Evolutionary conservation across 2,329 filamentous ascomycete species (phyloP).

Genomic region (Botrytis cinerea): DNA sequence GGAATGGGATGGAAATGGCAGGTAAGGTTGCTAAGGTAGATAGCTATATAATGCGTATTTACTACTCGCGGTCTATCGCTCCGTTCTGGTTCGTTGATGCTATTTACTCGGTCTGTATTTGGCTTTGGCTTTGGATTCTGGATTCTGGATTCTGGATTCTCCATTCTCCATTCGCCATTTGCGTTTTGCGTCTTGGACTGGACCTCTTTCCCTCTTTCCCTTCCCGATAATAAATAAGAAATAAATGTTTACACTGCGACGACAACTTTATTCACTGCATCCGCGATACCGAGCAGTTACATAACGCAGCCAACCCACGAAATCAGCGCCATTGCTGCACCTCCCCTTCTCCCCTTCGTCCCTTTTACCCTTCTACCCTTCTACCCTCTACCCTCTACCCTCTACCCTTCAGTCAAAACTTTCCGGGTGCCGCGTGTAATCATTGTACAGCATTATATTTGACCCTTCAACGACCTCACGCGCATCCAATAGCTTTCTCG

Average conservation of each 20-base stretch:
- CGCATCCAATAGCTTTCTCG: background rate
- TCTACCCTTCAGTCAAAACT: conserved; percentile 4
- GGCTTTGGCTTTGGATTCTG: too few species aligned
- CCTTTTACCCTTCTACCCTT: background rate
- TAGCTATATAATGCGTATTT: background rate
- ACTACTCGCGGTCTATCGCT: background rate
- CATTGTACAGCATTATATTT: background rate
- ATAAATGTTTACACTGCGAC: background rate
- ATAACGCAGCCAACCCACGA: background rate
- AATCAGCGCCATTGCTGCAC: background rate
- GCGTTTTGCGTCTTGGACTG: too few species aligned
- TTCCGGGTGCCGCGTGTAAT: conserved; percentile 17
- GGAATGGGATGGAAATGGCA: background rate
- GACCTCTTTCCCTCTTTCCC: background rate
- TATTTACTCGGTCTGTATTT: background rate
- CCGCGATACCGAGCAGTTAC: background rate
- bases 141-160: too few species aligned
- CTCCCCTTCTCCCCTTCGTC: background rate
- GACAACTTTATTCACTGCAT: conserved; percentile 4
- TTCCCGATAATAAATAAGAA: background rate
- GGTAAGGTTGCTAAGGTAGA: background rate
- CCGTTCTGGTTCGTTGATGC: too few species aligned
- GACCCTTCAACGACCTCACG: conserved; percentile 10
- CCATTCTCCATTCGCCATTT: too few species aligned
- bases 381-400: too few species aligned